Conservation (phyloP, 768 basidiomycete genomes). For the Phaffia australis region DNA sequence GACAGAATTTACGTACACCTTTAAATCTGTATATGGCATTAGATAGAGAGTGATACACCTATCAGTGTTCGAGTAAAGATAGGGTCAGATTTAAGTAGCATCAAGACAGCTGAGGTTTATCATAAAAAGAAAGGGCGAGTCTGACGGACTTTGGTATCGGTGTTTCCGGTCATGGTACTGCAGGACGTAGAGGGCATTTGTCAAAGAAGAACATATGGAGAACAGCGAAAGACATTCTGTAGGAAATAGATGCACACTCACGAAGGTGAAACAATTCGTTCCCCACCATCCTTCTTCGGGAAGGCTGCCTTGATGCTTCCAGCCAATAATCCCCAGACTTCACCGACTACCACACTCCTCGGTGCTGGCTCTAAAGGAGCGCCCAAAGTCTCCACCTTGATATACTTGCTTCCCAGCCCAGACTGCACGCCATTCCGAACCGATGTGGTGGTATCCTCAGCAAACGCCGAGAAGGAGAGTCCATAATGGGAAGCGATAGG, state of each 20-base stretch:
- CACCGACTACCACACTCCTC: neutral
- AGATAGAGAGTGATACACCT: no score
- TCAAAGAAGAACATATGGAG: neutral
- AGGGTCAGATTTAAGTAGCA: neutral
- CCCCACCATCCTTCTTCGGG: neutral
- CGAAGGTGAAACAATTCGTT: neutral
- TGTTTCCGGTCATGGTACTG: slow-evolving; percentile 1
- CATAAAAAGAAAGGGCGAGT: no score
- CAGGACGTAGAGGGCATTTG: slow-evolving; percentile 6
- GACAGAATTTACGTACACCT: no score
- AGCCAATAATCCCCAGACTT: slow-evolving; percentile 22
- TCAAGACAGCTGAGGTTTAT: no score
- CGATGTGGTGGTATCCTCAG: slow-evolving; percentile 1
- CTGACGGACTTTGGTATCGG: neutral
- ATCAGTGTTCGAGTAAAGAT: no score
- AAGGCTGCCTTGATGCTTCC: slow-evolving; percentile 17
- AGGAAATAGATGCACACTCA: neutral
- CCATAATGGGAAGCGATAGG: slow-evolving; percentile 19
- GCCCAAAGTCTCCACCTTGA: slow-evolving; percentile 18
- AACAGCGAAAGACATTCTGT: neutral
- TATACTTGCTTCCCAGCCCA: slow-evolving; percentile 1
- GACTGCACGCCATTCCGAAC: neutral
- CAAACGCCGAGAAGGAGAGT: slow-evolving; percentile 6
- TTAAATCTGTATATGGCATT: no score
- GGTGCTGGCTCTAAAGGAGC: slow-evolving; percentile 23